These are phyloP conservation scores for Aaosphaeria pasadenensis DNA, from an alignment of 2,329 filamentous ascomycete genomes.

Conservation along the genomic window DNA sequence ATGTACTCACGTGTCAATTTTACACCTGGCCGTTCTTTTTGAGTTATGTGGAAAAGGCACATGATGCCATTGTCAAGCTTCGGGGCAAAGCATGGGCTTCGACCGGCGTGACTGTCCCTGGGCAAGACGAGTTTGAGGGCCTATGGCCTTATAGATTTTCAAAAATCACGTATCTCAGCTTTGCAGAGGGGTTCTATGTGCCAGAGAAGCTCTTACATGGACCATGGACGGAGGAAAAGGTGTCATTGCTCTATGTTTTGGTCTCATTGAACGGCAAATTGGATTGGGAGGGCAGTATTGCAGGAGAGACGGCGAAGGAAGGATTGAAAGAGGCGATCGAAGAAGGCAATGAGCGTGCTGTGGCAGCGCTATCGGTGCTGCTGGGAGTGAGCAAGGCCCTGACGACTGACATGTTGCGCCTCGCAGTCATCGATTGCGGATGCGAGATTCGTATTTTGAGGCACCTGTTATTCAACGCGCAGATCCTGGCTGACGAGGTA, in stretches of 20 bases:
- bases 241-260: slow-evolving; percentile 30
- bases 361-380: slow-evolving; percentile 31
- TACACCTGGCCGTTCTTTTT: slow-evolving; percentile 37
- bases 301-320: slow-evolving; percentile 31
- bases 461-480: slow-evolving; percentile 34
- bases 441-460: slow-evolving; percentile 27
- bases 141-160: slow-evolving; percentile 30
- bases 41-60: slow-evolving; percentile 27
- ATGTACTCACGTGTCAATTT: slow-evolving; percentile 30
- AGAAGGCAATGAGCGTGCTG: slow-evolving; percentile 25
- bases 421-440: slow-evolving; percentile 27
- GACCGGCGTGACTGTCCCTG: slow-evolving; percentile 22
- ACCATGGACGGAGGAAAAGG: slow-evolving; percentile 29
- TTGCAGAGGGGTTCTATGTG: slow-evolving; percentile 28
- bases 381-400: slow-evolving; percentile 27
- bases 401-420: slow-evolving; percentile 23
- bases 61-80: slow-evolving; percentile 22
- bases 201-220: slow-evolving; percentile 37
- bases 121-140: slow-evolving; percentile 20
- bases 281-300: slow-evolving; percentile 32
- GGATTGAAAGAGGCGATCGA: slow-evolving; percentile 27
- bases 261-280: slow-evolving; percentile 32
- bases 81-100: slow-evolving; percentile 30
- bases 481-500: slow-evolving; percentile 19
- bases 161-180: slow-evolving; percentile 26